phyloP scores from a whole-genome alignment of 2,329 filamentous ascomycete species.

The Davidsoniella eucalypti region DNA sequence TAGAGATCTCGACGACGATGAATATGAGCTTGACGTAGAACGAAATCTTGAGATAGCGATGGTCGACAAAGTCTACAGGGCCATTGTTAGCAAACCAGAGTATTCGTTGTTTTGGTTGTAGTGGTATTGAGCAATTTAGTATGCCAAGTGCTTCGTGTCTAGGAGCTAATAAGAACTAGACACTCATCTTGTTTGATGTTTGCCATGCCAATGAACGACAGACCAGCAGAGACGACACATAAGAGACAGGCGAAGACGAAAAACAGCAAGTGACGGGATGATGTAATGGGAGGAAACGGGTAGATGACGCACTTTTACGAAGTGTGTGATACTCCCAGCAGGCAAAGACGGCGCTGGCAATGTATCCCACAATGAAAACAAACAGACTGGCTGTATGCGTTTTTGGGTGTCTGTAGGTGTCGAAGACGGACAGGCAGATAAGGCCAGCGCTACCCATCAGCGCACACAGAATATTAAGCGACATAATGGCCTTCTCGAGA shows the following conservation, averaged over 20 bases:
- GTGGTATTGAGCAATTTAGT: too few relatives aligned
- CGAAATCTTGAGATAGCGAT: slow-evolving; percentile 55
- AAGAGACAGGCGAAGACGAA: neutral
- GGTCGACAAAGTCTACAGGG: slow-evolving; percentile 45
- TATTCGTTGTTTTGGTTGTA: neutral
- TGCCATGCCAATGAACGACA: neutral
- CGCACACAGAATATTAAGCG: slow-evolving; percentile 49
- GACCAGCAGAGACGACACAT: neutral
- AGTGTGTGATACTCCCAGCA: slow-evolving; percentile 83
- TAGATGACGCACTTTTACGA: slow-evolving; percentile 42
- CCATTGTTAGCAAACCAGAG: neutral
- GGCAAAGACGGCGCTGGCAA: slow-evolving; percentile 72
- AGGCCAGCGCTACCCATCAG: slow-evolving; percentile 62
- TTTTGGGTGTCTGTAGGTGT: slow-evolving; percentile 50
- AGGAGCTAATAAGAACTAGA: too few relatives aligned
- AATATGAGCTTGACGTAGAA: slow-evolving; percentile 84
- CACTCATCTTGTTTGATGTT: neutral
- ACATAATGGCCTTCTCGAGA: slow-evolving; percentile 45
- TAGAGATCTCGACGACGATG: slow-evolving; percentile 59
- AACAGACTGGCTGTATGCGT: slow-evolving; percentile 63
- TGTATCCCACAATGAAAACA: slow-evolving; percentile 74
- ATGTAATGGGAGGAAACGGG: neutral
- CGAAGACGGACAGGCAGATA: slow-evolving; percentile 71
- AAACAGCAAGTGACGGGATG: neutral
- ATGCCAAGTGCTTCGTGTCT: too few relatives aligned